Evolutionary conservation across 1,139 yeast species (phyloP).

Genomic region (Meyerozyma athensensis): DNA sequence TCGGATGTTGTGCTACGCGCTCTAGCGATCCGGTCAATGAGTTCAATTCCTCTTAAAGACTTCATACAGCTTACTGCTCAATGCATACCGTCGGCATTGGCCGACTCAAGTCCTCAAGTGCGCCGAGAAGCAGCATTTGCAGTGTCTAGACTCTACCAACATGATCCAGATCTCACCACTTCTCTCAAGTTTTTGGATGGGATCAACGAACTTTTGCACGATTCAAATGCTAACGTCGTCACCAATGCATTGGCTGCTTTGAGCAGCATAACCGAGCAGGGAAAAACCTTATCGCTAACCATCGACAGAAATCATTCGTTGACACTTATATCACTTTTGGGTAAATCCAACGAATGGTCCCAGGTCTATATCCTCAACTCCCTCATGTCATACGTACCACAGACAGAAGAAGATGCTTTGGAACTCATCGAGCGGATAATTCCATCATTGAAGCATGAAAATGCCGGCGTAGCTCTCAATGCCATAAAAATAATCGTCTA

Average conservation of each 20-base stretch:
- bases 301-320: conserved; percentile 56
- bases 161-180: conserved; percentile 45
- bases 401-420: conserved; percentile 59
- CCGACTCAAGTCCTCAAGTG: conserved; percentile 55
- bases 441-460: conserved; percentile 77
- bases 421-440: conserved; percentile 61
- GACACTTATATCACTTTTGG: conserved; percentile 44
- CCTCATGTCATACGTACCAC: conserved; percentile 68
- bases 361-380: conserved; percentile 69
- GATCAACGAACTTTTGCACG: conserved; percentile 56
- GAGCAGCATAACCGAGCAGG: conserved; percentile 57
- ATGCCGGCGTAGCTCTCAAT: conserved; percentile 77
- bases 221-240: conserved; percentile 58
- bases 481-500: conserved; percentile 70
- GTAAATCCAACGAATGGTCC: conserved; percentile 74
- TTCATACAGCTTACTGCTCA: conserved; percentile 36
- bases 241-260: conserved; percentile 72
- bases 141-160: conserved; percentile 63
- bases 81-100: conserved; percentile 29
- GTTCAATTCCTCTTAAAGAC: conserved; percentile 53
- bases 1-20: conserved; percentile 30
- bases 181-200: conserved; percentile 44
- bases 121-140: conserved; percentile 68
- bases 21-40: conserved; percentile 61
- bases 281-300: conserved; percentile 45